These are phyloP conservation scores for Tephrocybe sp. DNA, from an alignment of 768 basidiomycete genomes.

Conservation along the genomic window DNA sequence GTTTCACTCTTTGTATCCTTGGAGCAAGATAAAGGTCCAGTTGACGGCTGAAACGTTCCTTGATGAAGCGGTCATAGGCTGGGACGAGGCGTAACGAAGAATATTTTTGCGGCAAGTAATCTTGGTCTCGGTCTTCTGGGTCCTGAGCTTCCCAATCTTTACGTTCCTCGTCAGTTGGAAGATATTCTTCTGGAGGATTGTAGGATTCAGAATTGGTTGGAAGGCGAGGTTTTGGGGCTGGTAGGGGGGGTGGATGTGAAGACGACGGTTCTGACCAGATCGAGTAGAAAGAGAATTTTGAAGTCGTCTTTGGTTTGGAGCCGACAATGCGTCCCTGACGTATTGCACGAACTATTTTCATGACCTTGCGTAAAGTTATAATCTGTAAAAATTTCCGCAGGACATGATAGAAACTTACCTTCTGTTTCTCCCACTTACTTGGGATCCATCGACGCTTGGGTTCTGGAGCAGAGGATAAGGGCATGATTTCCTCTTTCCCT, in stretches of 20 bases:
- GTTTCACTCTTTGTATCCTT: slow-evolving; percentile 79
- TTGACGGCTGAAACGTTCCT: slow-evolving; percentile 91
- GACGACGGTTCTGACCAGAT: slow-evolving; percentile 88
- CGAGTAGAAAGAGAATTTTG: slow-evolving; percentile 73
- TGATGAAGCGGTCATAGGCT: slow-evolving; percentile 88
- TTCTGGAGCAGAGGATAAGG: slow-evolving; percentile 86
- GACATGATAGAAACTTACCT: slow-evolving; percentile 62
- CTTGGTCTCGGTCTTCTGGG: slow-evolving; percentile 84
- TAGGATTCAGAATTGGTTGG: slow-evolving; percentile 97
- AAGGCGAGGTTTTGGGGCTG: slow-evolving; percentile 87
- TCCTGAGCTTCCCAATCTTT: slow-evolving; percentile 82
- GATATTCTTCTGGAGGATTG: slow-evolving; percentile 96
- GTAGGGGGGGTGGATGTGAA: slow-evolving; percentile 79
- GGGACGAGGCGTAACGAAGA: slow-evolving; percentile 86
- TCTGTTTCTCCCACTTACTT: slow-evolving; percentile 99
- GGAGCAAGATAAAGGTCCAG: slow-evolving; percentile 97
- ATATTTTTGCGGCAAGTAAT: slow-evolving; percentile 89
- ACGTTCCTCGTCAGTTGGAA: slow-evolving; percentile 81
- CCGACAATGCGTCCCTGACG: slow-evolving; percentile 93
- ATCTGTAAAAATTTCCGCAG: neutral
- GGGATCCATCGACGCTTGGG: slow-evolving; percentile 97
- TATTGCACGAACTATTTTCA: slow-evolving; percentile 99
- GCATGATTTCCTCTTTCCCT: slow-evolving; percentile 94
- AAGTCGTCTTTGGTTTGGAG: slow-evolving; percentile 77
- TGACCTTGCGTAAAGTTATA: slow-evolving; percentile 58